A percentile compares a stretch with the other conserved stretches of the same genome.
These are phyloP conservation scores for Isoetes taiwanensis DNA, from an alignment of 75 land plant species.

Conservation along the genomic window DNA sequence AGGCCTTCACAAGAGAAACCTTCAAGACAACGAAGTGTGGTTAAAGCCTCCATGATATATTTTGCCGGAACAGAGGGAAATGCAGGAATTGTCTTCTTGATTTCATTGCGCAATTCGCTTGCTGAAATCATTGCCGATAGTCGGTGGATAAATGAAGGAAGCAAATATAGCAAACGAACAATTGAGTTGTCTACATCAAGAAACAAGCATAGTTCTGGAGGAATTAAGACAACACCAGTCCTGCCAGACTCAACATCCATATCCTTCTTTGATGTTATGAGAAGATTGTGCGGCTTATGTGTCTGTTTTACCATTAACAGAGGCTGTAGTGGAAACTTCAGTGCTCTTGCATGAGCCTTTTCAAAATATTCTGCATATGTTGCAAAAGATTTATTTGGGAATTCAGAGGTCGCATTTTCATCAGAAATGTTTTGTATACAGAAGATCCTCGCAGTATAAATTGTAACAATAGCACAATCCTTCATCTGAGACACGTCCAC, in stretches of 20 bases:
- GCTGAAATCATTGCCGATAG: constrained; percentile 60
- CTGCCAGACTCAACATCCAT: background rate
- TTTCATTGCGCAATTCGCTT: constrained; percentile 52
- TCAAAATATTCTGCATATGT: too few relatives aligned
- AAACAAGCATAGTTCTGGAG: constrained; percentile 69
- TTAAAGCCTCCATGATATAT: constrained; percentile 85
- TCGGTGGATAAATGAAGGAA: constrained; percentile 90
- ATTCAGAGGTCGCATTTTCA: too few relatives aligned
- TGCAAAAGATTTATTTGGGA: too few relatives aligned
- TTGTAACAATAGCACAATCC: constrained; percentile 51
- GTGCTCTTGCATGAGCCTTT: constrained; percentile 40
- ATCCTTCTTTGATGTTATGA: constrained; percentile 20
- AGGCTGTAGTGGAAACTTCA: constrained; percentile 54
- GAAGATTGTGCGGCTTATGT: constrained; percentile 75
- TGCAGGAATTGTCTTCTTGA: constrained; percentile 17
- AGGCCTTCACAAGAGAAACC: constrained; percentile 73
- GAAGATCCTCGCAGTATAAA: constrained; percentile 76
- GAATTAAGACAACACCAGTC: constrained; percentile 37
- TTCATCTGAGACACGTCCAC: constrained; percentile 14
- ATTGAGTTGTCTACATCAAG: constrained; percentile 33
- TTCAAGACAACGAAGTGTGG: constrained; percentile 73
- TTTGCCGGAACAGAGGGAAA: constrained; percentile 28
- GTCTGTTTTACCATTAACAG: constrained; percentile 69
- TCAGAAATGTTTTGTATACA: constrained; percentile 31
- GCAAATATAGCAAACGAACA: constrained; percentile 51